Conservation (phyloP, 2,329 filamentous ascomycete genomes). For the Pezicula carpinea region DNA sequence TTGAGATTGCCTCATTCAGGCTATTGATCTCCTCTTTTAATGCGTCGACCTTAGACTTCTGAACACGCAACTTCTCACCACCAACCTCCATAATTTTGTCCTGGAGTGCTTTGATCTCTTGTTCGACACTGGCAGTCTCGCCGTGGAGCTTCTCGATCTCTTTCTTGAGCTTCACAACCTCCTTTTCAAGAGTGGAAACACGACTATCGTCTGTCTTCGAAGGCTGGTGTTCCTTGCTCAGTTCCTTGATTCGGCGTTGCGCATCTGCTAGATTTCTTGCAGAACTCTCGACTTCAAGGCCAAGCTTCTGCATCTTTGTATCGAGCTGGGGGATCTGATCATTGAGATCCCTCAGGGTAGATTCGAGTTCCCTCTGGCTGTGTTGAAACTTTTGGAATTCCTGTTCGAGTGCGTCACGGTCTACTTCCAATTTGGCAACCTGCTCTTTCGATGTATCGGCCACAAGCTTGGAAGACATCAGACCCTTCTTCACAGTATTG, state of each 20-base stretch:
- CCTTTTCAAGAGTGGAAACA: constrained; percentile 68
- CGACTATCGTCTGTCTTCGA: constrained; percentile 76
- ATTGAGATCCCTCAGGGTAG: constrained; percentile 64
- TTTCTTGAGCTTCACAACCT: constrained; percentile 67
- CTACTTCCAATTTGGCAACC: constrained; percentile 78
- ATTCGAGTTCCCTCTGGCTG: constrained; percentile 75
- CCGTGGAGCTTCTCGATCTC: constrained; percentile 75
- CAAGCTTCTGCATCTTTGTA: constrained; percentile 86
- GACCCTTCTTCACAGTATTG: constrained; percentile 80
- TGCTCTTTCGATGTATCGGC: constrained; percentile 83
- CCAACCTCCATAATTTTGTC: constrained; percentile 98
- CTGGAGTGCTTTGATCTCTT: constrained; percentile 87
- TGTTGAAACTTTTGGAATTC: constrained; percentile 83
- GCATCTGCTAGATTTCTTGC: constrained; percentile 80
- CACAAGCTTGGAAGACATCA: constrained; percentile 96
- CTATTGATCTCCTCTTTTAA: constrained; percentile 81
- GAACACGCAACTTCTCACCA: constrained; percentile 83
- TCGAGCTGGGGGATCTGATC: constrained; percentile 80
- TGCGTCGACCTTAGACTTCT: constrained; percentile 86
- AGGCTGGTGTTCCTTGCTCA: constrained; percentile 74
- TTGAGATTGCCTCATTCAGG: constrained; percentile 76
- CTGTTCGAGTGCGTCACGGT: constrained; percentile 79
- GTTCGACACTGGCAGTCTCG: constrained; percentile 86
- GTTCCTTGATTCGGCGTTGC: constrained; percentile 78
- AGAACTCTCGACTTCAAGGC: constrained; percentile 81